phyloP scores from a whole-genome alignment of 768 basidiomycete genomes.

The Pisolithus orientalis region DNA sequence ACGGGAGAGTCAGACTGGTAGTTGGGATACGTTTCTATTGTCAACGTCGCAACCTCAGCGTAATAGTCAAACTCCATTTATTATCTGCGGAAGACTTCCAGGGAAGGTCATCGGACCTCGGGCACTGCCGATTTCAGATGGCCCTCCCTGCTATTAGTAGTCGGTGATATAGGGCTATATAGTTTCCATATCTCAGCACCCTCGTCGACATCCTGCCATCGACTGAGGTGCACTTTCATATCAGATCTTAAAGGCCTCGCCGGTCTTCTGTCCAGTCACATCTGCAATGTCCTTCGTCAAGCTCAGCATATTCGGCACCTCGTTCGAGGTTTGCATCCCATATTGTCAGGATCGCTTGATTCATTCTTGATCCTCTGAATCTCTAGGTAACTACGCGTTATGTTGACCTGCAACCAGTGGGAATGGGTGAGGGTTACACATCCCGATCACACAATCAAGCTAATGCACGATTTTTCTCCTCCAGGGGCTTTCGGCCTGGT shows the following conservation, averaged over 20 bases:
- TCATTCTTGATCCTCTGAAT: conserved; percentile 13
- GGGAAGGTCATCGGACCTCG: conserved; percentile 7
- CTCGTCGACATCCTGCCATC: conserved; percentile 12
- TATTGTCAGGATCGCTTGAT: conserved; percentile 8
- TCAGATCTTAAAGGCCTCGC: neutral
- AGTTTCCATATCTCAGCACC: conserved; percentile 8
- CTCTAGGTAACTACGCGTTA: conserved; percentile 92
- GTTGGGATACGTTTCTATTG: too few species aligned
- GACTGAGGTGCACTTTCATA: neutral
- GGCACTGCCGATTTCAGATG: neutral
- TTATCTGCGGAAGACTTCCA: too few species aligned
- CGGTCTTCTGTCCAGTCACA: conserved; percentile 1
- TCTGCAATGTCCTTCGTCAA: conserved; percentile 86
- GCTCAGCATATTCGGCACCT: conserved; percentile 97
- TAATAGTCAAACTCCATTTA: too few species aligned
- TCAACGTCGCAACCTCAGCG: too few species aligned
- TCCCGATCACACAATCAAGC: conserved; percentile 14
- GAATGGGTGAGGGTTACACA: conserved; percentile 73
- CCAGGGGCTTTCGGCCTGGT: conserved; percentile 96
- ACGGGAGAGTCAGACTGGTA: too few species aligned
- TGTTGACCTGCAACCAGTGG: conserved; percentile 98
- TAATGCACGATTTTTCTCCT: neutral
- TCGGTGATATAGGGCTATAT: neutral
- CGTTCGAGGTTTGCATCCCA: conserved; percentile 68
- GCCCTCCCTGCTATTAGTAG: neutral